phyloP scores from a whole-genome alignment of 495 filamentous ascomycete species.

The Cudoniella acicularis region DNA sequence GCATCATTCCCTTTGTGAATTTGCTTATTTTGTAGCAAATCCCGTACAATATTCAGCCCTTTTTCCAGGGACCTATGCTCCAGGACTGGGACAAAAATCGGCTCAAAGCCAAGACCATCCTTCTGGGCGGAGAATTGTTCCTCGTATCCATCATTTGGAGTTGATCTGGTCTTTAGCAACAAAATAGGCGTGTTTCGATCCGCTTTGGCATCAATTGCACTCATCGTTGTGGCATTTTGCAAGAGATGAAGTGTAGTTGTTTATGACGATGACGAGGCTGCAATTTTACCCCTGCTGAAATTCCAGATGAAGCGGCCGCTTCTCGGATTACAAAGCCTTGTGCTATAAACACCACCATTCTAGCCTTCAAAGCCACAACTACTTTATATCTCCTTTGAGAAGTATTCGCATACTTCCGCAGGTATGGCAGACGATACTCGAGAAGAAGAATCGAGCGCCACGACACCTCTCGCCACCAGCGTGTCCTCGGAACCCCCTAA shows the following conservation, averaged over 20 bases:
- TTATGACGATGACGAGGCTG: constrained; percentile 1
- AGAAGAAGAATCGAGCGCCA: neutral
- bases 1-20: constrained; percentile 21
- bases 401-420: neutral
- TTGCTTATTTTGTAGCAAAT: constrained; percentile 29
- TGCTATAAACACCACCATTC: neutral
- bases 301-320: neutral
- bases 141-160: constrained; percentile 73
- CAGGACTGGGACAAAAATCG: constrained; percentile 79
- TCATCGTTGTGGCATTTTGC: constrained; percentile 19
- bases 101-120: constrained; percentile 39
- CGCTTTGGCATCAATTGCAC: neutral
- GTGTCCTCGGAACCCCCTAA: constrained; percentile 27
- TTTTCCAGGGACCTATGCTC: constrained; percentile 57
- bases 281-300: neutral
- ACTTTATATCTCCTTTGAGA: neutral
- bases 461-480: constrained; percentile 3
- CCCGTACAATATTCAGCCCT: constrained; percentile 37
- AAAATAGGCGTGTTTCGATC: constrained; percentile 54
- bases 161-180: constrained; percentile 83
- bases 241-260: constrained; percentile 4
- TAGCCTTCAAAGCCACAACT: neutral
- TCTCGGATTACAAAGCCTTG: constrained; percentile 11
- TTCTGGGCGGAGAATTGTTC: constrained; percentile 57
- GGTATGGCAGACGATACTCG: constrained; percentile 26